Conservation (phyloP, 306 rosid species). For the Macrotyloma uniflorum region DNA sequence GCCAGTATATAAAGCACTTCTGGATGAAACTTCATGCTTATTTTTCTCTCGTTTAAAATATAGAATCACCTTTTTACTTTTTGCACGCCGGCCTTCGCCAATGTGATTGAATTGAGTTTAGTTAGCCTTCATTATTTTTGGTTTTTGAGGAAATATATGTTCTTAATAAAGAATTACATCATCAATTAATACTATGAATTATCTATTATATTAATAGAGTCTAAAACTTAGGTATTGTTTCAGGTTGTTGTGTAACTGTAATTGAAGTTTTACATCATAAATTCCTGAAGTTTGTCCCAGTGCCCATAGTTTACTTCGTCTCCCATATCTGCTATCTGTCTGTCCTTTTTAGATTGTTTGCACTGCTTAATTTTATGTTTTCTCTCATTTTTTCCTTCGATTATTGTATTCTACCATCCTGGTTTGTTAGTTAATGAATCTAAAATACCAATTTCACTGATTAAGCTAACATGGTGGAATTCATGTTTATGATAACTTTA, state of each 20-base stretch:
- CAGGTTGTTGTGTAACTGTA: neutral
- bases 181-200: neutral
- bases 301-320: slow-evolving; percentile 15
- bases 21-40: neutral
- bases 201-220: neutral
- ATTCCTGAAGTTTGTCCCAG: neutral
- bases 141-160: neutral
- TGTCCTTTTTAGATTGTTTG: slow-evolving; percentile 2
- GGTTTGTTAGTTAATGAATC: neutral
- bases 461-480: slow-evolving; percentile 5
- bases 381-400: neutral
- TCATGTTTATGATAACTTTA: slow-evolving; percentile 30
- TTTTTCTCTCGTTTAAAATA: neutral
- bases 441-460: neutral
- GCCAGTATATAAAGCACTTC: neutral
- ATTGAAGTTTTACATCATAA: neutral
- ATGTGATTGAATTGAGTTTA: neutral
- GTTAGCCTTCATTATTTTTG: slow-evolving; percentile 7
- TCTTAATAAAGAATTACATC: neutral
- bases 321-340: neutral
- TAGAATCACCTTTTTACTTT: neutral
- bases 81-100: neutral
- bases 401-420: neutral
- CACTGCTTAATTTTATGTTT: neutral
- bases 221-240: neutral